Evolutionary conservation across 208 protist species (phyloP).

Genomic region (Crithidia brevicula): DNA sequence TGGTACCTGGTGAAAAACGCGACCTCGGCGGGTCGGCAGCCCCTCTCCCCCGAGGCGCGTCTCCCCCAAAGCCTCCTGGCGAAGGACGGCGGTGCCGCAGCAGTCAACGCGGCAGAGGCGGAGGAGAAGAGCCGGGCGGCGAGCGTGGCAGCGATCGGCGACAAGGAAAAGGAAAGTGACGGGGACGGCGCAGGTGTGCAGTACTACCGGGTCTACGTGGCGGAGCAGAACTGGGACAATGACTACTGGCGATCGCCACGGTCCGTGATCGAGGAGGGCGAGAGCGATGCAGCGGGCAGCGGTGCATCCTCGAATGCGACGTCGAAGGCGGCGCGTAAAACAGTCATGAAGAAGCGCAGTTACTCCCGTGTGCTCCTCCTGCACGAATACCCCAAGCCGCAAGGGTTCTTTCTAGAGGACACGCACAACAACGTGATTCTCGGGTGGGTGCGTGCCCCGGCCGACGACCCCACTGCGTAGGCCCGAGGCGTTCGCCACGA

Average conservation of each 20-base stretch:
- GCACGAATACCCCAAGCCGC: slow-evolving; percentile 38
- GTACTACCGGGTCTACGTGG: slow-evolving; percentile 58
- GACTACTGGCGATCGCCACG: slow-evolving; percentile 37
- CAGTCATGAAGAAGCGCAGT: background rate
- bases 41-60: slow-evolving; percentile 6
- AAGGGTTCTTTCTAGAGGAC: slow-evolving; percentile 47
- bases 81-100: background rate
- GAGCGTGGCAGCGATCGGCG: background rate
- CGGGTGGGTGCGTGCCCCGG: slow-evolving; percentile 46
- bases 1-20: slow-evolving; percentile 31
- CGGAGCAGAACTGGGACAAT: slow-evolving; percentile 79
- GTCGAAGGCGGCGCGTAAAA: slow-evolving; percentile 2
- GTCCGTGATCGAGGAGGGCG: slow-evolving; percentile 6
- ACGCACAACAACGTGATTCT: slow-evolving; percentile 41
- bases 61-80: slow-evolving; percentile 9
- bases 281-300: background rate
- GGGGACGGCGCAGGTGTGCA: background rate
- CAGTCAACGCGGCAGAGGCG: background rate
- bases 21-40: slow-evolving; percentile 10
- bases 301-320: slow-evolving; percentile 2
- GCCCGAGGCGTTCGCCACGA: no score
- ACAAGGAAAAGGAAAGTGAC: background rate
- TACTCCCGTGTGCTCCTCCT: slow-evolving; percentile 49
- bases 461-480: background rate
- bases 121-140: slow-evolving; percentile 7